These are phyloP conservation scores for Fusarium domesticum DNA, from an alignment of 2,329 filamentous ascomycete species.

Conservation along the genomic window DNA sequence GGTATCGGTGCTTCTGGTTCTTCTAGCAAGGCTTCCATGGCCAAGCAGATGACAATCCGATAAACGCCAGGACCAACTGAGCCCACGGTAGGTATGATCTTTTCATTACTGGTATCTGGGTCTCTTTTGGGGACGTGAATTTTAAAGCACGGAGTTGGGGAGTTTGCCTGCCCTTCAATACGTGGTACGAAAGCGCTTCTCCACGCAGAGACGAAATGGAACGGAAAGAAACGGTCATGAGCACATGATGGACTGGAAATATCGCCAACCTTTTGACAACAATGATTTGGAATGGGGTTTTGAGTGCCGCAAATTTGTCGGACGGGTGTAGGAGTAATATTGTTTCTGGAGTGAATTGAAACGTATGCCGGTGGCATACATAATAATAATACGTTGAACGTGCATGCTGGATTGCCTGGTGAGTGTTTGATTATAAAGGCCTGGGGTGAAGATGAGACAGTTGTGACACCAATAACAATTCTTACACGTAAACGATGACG, in stretches of 20 bases:
- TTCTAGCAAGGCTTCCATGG: slow-evolving; percentile 77
- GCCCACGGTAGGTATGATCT: slow-evolving; percentile 47
- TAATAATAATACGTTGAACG: not conserved
- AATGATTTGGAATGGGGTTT: not conserved
- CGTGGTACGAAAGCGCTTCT: slow-evolving; percentile 51
- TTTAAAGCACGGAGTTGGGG: slow-evolving; percentile 56
- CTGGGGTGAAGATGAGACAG: no score
- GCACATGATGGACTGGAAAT: slow-evolving; percentile 19
- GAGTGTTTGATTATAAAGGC: no score
- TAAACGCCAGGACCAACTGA: slow-evolving; percentile 44
- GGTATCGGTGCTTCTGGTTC: slow-evolving; percentile 63
- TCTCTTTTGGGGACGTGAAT: slow-evolving; percentile 38
- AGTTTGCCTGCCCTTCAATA: slow-evolving; percentile 41
- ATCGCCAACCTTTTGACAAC: slow-evolving; percentile 6
- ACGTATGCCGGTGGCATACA: not conserved
- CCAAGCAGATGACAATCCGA: slow-evolving; percentile 93
- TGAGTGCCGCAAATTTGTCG: not conserved
- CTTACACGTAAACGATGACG: no score
- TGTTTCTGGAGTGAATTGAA: not conserved
- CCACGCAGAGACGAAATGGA: slow-evolving; percentile 37
- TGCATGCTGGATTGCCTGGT: no score
- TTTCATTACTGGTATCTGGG: slow-evolving; percentile 40
- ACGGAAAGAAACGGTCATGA: slow-evolving; percentile 34
- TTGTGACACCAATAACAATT: not conserved
- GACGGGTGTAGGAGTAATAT: not conserved